Evolutionary conservation across 176 grass and related monocot species (phyloP).

Genomic region (Juncus effusus): DNA sequence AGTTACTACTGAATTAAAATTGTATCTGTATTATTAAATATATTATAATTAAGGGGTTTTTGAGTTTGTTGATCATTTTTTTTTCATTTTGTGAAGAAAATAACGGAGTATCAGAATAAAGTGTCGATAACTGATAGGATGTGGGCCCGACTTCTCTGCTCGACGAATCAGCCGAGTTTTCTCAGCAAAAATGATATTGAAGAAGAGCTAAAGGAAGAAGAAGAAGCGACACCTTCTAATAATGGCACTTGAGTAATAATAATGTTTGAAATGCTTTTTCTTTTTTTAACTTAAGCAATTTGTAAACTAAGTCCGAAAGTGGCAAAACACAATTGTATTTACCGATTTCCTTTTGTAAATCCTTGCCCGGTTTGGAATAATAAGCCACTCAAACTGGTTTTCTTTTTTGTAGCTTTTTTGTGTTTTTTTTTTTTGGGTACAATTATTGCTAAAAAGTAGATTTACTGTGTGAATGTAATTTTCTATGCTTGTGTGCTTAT

Average conservation of each 20-base stretch:
- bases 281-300: not conserved
- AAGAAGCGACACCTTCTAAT: not conserved
- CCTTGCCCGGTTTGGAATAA: constrained; percentile 2
- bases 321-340: constrained; percentile 15
- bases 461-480: constrained; percentile 12
- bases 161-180: constrained; percentile 96
- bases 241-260: constrained; percentile 19
- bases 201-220: constrained; percentile 49
- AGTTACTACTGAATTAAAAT: constrained; percentile 17
- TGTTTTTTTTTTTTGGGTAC: no score
- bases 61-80: no score
- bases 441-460: no score
- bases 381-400: constrained; percentile 10
- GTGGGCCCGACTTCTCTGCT: constrained; percentile 94
- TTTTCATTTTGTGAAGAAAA: constrained; percentile 40
- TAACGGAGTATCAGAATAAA: constrained; percentile 73
- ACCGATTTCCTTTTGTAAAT: constrained; percentile 13
- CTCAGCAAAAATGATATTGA: constrained; percentile 67
- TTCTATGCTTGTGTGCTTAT: constrained; percentile 6
- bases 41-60: no score
- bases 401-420: constrained; percentile 7
- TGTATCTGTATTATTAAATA: not conserved
- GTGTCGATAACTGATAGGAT: constrained; percentile 88
- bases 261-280: no score
- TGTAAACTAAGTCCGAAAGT: not conserved